Conservation (phyloP, 2,329 filamentous ascomycete species). For the Aquanectria penicillioides region DNA sequence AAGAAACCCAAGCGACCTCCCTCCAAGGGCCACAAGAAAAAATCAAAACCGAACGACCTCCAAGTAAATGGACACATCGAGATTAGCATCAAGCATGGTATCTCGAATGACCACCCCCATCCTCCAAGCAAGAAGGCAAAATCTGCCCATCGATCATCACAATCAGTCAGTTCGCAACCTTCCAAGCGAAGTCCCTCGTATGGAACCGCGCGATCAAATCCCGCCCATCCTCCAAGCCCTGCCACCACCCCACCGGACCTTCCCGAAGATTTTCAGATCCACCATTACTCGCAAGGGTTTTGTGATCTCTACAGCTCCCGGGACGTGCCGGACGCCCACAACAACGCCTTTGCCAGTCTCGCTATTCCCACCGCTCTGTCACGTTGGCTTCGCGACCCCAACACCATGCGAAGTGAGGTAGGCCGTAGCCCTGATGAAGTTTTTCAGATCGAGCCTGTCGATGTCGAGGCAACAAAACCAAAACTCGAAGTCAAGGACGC, state of each 20-base stretch:
- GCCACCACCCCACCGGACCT: slow-evolving; percentile 78
- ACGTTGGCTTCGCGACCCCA: slow-evolving; percentile 80
- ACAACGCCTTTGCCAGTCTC: slow-evolving; percentile 83
- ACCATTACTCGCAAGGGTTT: slow-evolving; percentile 80
- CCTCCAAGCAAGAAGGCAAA: slow-evolving; percentile 84
- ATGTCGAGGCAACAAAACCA: slow-evolving; percentile 55
- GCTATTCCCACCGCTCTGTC: slow-evolving; percentile 79
- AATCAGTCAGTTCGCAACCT: slow-evolving; percentile 77
- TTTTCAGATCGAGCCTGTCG: slow-evolving; percentile 65
- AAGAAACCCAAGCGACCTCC: slow-evolving; percentile 79
- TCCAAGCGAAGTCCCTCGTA: slow-evolving; percentile 72
- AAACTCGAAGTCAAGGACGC: slow-evolving; percentile 62
- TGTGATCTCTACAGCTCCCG: slow-evolving; percentile 76
- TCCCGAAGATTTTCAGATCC: slow-evolving; percentile 69
- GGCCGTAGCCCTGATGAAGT: slow-evolving; percentile 74
- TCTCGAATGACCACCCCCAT: slow-evolving; percentile 59
- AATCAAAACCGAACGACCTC: slow-evolving; percentile 75
- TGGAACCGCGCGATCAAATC: slow-evolving; percentile 69
- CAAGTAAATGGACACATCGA: slow-evolving; percentile 76
- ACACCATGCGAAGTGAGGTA: slow-evolving; percentile 73
- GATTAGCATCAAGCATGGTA: slow-evolving; percentile 57
- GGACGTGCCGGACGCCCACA: slow-evolving; percentile 68
- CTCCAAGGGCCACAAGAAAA: slow-evolving; percentile 89
- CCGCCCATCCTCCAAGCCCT: slow-evolving; percentile 74
- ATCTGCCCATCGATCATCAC: slow-evolving; percentile 80